Conservation (phyloP, 139 green algal genomes). For the Closterium sp. region DNA sequence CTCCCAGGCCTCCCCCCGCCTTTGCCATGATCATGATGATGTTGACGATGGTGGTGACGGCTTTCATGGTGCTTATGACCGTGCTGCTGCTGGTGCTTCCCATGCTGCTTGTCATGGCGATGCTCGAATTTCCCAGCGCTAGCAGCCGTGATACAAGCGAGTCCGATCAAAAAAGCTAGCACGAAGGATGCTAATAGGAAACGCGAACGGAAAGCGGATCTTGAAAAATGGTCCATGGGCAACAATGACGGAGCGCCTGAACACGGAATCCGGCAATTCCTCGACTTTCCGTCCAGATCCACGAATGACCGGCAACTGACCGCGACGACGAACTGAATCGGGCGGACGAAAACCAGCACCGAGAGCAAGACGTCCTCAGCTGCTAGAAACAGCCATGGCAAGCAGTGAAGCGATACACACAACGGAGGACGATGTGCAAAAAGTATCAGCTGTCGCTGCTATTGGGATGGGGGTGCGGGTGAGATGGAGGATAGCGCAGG, state of each 20-base stretch:
- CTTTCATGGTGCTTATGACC: neutral
- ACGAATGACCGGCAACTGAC: neutral
- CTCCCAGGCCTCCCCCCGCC: neutral
- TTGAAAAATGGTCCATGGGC: neutral
- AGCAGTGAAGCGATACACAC: too few relatives aligned
- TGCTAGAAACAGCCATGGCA: neutral
- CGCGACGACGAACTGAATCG: neutral
- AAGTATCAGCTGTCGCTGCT: too few relatives aligned
- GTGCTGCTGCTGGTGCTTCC: too few relatives aligned
- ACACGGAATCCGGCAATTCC: neutral
- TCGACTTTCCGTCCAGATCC: neutral
- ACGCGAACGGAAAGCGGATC: neutral
- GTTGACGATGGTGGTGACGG: neutral
- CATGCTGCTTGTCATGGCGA: too few relatives aligned
- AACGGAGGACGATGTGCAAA: too few relatives aligned
- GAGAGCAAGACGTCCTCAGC: neutral
- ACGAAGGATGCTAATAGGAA: neutral
- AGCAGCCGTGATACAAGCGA: neutral
- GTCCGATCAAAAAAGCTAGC: neutral
- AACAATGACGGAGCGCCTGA: neutral
- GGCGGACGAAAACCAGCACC: neutral
- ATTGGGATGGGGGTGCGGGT: too few relatives aligned
- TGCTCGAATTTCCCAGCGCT: neutral
- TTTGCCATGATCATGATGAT: neutral
- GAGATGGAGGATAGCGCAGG: too few relatives aligned